Evolutionary conservation across 495 filamentous ascomycete genomes (phyloP), one percentile per base, ranked within the genome.

Genomic region (Penicillium coffeae): DNA sequence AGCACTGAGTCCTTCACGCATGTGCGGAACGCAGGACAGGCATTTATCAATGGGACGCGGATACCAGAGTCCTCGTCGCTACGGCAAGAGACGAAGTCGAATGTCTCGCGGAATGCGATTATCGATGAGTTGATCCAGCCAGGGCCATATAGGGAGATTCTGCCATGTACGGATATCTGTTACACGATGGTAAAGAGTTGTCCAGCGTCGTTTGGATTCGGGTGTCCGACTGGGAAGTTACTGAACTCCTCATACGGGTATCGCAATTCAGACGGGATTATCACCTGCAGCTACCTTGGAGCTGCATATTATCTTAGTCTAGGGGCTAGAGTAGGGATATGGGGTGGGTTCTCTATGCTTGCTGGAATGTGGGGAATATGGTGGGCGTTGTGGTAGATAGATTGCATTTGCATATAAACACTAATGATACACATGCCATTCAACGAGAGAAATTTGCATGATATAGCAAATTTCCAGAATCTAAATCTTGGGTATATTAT

Each of bases 91-190:
- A 58, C 61, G 0, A 54, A 62, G 19, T 64, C 59, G 33, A 84
- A 74, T 33, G 58, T 60, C 12, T 86, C 84, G 14, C 76, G 91
- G 4, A 94, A 87, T 52, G 53, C 75, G 3, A 54, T 75, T 27
- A 95, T 97, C 53, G 90, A 96, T 59, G 41, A 64, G 1, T 35
- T 64, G 0, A 80, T 97, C 53, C 56, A 75, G 41, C 93, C 93
- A 0, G 93, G 94, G 0, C 92, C 93, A 0, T 96, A 97, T 66
- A 95, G 90, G 62, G 93, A 99, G 69, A 58, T 97, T 21, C 72
- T 96, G 27, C 93, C 93, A 0, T 95, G 90, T 59, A 73, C 84
- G 42, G 81, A 90, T 52, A 66, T 95, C 34, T 99, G 93, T 68
- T 89, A 90, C 62, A 76, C 81, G 15, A 71, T 97, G 2, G 87